These are phyloP conservation scores for Exsudoporus frostii DNA, from an alignment of 768 basidiomycete genomes.

Conservation along the genomic window DNA sequence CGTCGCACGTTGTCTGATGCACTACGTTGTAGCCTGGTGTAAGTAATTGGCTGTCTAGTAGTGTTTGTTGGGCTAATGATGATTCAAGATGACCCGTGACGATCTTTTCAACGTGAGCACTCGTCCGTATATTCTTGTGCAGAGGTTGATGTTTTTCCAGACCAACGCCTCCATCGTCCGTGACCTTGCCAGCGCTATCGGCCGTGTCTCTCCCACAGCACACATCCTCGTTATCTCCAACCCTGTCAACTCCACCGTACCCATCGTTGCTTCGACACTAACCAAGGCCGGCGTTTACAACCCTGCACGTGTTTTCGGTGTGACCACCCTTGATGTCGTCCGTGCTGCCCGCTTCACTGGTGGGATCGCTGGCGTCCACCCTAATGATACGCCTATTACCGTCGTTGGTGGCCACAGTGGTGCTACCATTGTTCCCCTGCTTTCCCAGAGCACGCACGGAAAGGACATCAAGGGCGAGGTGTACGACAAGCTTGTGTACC, in stretches of 20 bases:
- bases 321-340: constrained; percentile 98
- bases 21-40: constrained; percentile 66
- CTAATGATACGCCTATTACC: constrained; percentile 67
- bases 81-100: constrained; percentile 85
- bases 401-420: constrained; percentile 97
- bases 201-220: constrained; percentile 85
- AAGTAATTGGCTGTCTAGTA: constrained; percentile 37
- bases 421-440: constrained; percentile 94
- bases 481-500: constrained; percentile 77
- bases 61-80: constrained; percentile 24
- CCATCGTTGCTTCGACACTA: constrained; percentile 91
- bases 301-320: constrained; percentile 87
- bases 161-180: constrained; percentile 98
- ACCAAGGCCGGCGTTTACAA: constrained; percentile 92
- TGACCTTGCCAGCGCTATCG: constrained; percentile 87
- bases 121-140: background rate
- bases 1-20: constrained; percentile 21
- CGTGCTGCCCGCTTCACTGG: constrained; percentile 90
- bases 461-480: constrained; percentile 71
- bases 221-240: constrained; percentile 97
- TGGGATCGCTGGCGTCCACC: constrained; percentile 61
- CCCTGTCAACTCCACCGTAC: constrained; percentile 98
- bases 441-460: constrained; percentile 76
- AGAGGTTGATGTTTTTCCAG: constrained; percentile 36
- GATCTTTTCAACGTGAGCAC: constrained; percentile 87